Evolutionary conservation across 2,329 filamentous ascomycete species (phyloP).

Genomic region (Diaporthe nobilis): DNA sequence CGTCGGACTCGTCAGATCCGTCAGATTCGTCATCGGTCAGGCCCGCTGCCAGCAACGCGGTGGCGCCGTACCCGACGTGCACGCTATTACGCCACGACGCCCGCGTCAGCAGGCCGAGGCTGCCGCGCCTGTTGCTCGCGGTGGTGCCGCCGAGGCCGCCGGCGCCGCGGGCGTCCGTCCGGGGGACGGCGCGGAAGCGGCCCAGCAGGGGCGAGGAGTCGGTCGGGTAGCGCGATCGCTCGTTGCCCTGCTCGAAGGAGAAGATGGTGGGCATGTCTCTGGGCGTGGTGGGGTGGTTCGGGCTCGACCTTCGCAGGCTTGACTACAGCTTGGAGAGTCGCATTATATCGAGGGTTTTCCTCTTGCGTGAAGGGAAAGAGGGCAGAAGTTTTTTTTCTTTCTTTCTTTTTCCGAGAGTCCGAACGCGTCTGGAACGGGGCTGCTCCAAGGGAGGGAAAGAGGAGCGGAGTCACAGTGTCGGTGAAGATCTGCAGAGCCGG

Average conservation of each 20-base stretch:
- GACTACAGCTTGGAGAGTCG: conserved; percentile 37
- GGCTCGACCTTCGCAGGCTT: conserved; percentile 40
- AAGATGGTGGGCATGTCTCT: conserved; percentile 74
- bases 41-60: conserved; percentile 61
- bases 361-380: neutral
- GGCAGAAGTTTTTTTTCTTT: neutral
- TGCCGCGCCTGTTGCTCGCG: conserved; percentile 46
- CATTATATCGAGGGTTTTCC: conserved; percentile 28
- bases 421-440: neutral
- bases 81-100: conserved; percentile 63
- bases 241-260: conserved; percentile 75
- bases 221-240: conserved; percentile 62
- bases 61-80: conserved; percentile 68
- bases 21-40: conserved; percentile 51
- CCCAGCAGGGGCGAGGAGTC: conserved; percentile 74
- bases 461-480: conserved; percentile 30
- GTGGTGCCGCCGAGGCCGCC: conserved; percentile 7
- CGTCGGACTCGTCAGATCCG: conserved; percentile 52
- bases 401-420: neutral
- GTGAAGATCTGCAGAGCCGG: conserved; percentile 25
- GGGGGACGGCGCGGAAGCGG: conserved; percentile 75
- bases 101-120: conserved; percentile 57
- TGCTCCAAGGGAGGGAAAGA: neutral
- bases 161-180: conserved; percentile 42
- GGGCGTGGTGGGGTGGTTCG: conserved; percentile 24